Conservation (phyloP, 176 grass and related monocot species). For the Sorghum bicolor region DNA sequence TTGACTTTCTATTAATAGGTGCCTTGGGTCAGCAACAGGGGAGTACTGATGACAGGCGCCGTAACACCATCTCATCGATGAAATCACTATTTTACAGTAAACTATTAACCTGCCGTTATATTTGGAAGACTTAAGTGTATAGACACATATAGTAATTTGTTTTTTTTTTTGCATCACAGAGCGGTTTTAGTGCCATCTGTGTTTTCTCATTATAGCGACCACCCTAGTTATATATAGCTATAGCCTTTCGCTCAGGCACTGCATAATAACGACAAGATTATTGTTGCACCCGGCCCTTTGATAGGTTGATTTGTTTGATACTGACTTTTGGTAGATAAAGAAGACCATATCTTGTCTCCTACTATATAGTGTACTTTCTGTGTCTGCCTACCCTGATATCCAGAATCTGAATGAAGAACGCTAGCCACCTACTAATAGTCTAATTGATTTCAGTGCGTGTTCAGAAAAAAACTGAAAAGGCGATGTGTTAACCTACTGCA, state of each 20-base stretch:
- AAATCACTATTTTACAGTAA: too few relatives aligned
- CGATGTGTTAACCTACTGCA: not conserved
- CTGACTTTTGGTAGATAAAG: not conserved
- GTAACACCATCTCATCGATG: too few relatives aligned
- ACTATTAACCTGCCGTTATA: too few relatives aligned
- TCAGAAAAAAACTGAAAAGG: not conserved
- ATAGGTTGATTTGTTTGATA: not conserved
- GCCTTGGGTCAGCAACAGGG: too few relatives aligned
- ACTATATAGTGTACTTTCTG: not conserved
- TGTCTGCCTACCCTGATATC: not conserved
- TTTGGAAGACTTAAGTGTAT: too few relatives aligned
- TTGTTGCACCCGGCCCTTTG: not conserved
- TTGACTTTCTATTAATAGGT: too few relatives aligned
- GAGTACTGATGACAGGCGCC: too few relatives aligned
- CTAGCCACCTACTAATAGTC: not conserved
- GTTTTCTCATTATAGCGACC: not conserved
- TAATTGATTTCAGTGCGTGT: not conserved
- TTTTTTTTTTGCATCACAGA: too few relatives aligned
- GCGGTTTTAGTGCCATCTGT: too few relatives aligned
- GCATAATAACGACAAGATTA: not conserved
- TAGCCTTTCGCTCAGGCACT: not conserved
- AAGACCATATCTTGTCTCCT: too few relatives aligned
- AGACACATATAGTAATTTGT: too few relatives aligned
- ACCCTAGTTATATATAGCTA: not conserved
- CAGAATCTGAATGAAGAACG: not conserved